phyloP scores from a whole-genome alignment of 257 asterid genomes.

The Oldenlandia corymbosa region DNA sequence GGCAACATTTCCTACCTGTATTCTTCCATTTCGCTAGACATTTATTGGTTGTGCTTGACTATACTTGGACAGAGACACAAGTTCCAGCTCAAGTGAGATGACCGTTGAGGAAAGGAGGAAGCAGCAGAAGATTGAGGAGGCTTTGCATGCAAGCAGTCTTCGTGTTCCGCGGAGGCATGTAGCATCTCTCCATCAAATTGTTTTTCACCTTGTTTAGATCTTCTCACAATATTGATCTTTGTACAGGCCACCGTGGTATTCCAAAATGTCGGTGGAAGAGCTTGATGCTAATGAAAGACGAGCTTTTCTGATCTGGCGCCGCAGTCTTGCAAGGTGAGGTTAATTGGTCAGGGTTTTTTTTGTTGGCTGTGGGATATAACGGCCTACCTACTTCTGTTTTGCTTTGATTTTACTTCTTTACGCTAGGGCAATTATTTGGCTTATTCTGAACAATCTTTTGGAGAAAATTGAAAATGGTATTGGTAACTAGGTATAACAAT shows the following conservation, averaged over 20 bases:
- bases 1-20: background rate
- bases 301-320: slow-evolving; percentile 93
- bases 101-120: slow-evolving; percentile 54
- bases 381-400: background rate
- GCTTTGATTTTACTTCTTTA: background rate
- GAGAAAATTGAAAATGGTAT: background rate
- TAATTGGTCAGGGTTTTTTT: background rate
- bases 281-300: slow-evolving; percentile 73
- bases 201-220: slow-evolving; percentile 9
- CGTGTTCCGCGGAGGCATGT: slow-evolving; percentile 88
- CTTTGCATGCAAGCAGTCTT: slow-evolving; percentile 85
- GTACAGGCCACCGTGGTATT: slow-evolving; percentile 87
- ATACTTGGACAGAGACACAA: slow-evolving; percentile 53
- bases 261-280: slow-evolving; percentile 86
- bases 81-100: slow-evolving; percentile 46
- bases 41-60: background rate
- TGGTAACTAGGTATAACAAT: background rate
- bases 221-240: slow-evolving; percentile 17
- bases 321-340: slow-evolving; percentile 82
- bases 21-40: background rate
- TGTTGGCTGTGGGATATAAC: background rate
- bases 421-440: background rate
- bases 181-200: background rate
- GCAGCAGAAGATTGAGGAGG: slow-evolving; percentile 85
- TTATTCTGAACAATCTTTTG: background rate